Evolutionary conservation across 2,329 filamentous ascomycete species (phyloP), one percentile per base, ranked within the genome.

Genomic region (Aotearoamyces nothofagi): DNA sequence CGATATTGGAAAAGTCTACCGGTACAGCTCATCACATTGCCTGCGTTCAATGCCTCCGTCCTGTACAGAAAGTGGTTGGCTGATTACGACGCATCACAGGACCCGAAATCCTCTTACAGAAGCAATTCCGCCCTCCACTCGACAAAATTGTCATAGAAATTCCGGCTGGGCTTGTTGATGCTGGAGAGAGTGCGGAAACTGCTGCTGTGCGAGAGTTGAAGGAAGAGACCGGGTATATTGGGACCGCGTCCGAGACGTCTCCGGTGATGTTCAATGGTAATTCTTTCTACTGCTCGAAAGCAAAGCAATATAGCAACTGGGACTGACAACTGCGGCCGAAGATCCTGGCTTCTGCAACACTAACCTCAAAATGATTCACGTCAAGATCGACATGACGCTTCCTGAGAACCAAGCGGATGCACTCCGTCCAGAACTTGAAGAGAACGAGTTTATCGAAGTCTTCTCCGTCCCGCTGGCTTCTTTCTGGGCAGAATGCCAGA

Each of bases 201-300:
- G 67, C 69, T 10, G 73, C 73, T 4, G 51, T 77, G 9, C 60
- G 73, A 6, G 73, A 78, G 47, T 57, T 78, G 34, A 63, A 58
- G 34, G 73, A 78, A 46, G 73, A 78, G 51, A 78, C 73, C 1
- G 74, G 73, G 7, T 78, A 75, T 36, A 55, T 75, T 1, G 72
- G 68, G 9, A 53, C 56, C 6, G 57, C 57, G 3, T 55, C 53
- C 3, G 61, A 68, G 47, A 68, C 63, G n/a, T 69, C 67, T 20
- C 71, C 73, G 5, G 61, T 74, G 29, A 76, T 80, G 56, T 76
- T 71, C 32, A 69, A 71, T 40, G 76, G 58, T 57, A 41, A 15
- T 16, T 27, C n/a, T 20, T 15, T 16, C 24, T 19, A 22, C 10
- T 16, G 26, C n/a, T 23, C 14, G 22, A 17, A 23, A 7, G n/a